Evolutionary conservation across 805 yeast species (phyloP), one percentile per base, ranked within the genome.

Genomic region (Kuraishia ogatae): DNA sequence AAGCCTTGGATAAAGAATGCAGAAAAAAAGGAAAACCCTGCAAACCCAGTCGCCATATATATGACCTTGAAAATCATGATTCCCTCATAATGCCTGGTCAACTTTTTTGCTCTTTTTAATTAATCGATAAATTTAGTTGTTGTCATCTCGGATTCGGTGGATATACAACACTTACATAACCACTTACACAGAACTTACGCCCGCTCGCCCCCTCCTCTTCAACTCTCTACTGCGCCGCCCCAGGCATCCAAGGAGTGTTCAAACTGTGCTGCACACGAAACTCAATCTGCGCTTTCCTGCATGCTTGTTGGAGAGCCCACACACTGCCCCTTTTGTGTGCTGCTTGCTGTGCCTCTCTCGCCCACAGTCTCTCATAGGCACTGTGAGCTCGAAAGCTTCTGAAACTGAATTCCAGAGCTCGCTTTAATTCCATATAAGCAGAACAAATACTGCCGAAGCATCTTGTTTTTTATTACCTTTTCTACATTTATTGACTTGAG

Each of bases 321-420:
- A 35, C 13, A 35, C 43, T 48, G 50, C 50, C 50, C 26, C 50
- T 48, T 48, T 10, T 48, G n/a, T n/a, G n/a, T n/a, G n/a, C 29
- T 10, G 15, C 20, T 17, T 48, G 50, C 50, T 48, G 50, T 48
- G 50, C 50, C 50, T 48, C 50, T 48, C 50, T 35, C 43, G 11
- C 35, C 11, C 35, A 28, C 35, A n/a, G n/a, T 26, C 8, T 26
- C 43, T 3, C 43, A 35, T 35, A 35, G 17, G 13, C 13, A 35
- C 43, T 15, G 17, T 35, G 17, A 35, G 43, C 17, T 35, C 11
- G 43, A 17, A 15, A 35, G 43, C 43, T 10, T 35, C 43, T 35
- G 43, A 35, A 35, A 35, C 43, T 35, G 43, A 35, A 17, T 15
- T 17, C 43, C 43, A 35, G n/a, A 35, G 43, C 43, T 35, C 43